Percentiles rank a stretch among this genome's conserved stretches.
phyloP scores from a whole-genome alignment of 805 yeast species.

The Yarrowia sp. region DNA sequence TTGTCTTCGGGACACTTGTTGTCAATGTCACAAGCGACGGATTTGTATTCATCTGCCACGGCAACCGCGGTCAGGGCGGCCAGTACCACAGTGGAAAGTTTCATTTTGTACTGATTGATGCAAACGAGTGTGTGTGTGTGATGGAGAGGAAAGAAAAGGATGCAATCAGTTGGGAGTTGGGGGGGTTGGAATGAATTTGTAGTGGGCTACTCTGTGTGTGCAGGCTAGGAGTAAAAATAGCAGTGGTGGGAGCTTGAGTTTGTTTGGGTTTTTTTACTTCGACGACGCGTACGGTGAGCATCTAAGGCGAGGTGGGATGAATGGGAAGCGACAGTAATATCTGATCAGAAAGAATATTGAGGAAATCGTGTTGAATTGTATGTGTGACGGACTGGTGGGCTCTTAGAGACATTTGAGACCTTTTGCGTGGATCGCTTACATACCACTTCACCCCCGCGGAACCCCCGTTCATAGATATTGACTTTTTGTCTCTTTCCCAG shows the following conservation, averaged over 20 bases:
- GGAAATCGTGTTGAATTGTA: no score
- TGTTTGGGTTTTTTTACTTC: slow-evolving; percentile 7
- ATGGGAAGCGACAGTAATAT: neutral
- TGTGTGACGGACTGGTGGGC: no score
- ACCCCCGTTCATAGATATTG: neutral
- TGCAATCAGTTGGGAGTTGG: slow-evolving; percentile 6
- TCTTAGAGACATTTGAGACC: neutral
- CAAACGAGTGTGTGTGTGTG: slow-evolving; percentile 21
- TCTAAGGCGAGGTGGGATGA: neutral
- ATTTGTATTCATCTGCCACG: slow-evolving; percentile 31
- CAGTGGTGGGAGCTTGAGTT: slow-evolving; percentile 12
- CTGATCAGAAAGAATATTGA: neutral
- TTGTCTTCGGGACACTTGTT: slow-evolving; percentile 62
- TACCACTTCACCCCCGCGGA: neutral
- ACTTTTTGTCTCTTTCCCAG: slow-evolving; percentile 6
- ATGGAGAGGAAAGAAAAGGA: neutral
- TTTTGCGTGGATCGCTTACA: neutral
- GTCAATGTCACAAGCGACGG: slow-evolving; percentile 50
- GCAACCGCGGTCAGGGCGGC: slow-evolving; percentile 30
- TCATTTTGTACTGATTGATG: neutral
- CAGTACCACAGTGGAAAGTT: slow-evolving; percentile 11
- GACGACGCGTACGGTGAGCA: neutral
- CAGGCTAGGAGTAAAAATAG: slow-evolving; percentile 23
- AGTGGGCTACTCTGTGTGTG: slow-evolving; percentile 1
- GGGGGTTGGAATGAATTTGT: slow-evolving; percentile 14